Evolutionary conservation across 1,284 basidiomycete genomes (phyloP).

Genomic region (Rugosomyces carneus): DNA sequence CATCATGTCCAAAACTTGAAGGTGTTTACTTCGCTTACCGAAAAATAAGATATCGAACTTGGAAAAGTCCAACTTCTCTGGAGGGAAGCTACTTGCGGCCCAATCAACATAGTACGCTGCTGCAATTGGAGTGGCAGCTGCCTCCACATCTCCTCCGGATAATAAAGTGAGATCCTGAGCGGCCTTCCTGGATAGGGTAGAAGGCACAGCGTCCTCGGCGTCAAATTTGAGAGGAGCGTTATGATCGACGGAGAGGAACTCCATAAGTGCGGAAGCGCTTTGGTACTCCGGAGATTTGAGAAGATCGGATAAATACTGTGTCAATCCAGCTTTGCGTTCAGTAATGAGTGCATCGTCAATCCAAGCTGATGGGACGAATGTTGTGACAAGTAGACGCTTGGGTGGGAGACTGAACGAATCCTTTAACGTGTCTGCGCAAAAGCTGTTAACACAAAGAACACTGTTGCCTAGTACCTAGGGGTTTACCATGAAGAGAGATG

Average conservation of each 20-base stretch:
- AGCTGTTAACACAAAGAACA: neutral
- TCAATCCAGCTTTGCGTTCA: constrained; percentile 39
- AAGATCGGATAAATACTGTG: constrained; percentile 31
- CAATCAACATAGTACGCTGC: constrained; percentile 67
- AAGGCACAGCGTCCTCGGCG: constrained; percentile 39
- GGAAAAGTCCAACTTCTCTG: constrained; percentile 56
- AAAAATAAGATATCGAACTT: constrained; percentile 66
- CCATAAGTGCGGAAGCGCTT: constrained; percentile 22
- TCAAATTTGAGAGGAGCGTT: constrained; percentile 22
- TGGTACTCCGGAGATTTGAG: constrained; percentile 25
- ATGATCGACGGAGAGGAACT: constrained; percentile 28
- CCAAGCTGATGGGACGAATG: constrained; percentile 42
- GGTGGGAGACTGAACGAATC: constrained; percentile 33
- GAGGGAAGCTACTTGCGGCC: constrained; percentile 46
- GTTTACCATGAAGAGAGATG: constrained; percentile 15
- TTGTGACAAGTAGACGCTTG: constrained; percentile 37
- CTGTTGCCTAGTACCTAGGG: neutral
- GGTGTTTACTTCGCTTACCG: constrained; percentile 24
- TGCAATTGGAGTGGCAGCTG: constrained; percentile 26
- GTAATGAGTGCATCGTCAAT: constrained; percentile 38
- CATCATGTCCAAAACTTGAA: neutral
- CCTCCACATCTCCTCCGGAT: constrained; percentile 8
- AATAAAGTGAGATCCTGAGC: constrained; percentile 21
- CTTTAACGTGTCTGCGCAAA: constrained; percentile 16
- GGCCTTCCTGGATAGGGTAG: constrained; percentile 34